phyloP scores from a whole-genome alignment of 192 early-diverging fungal species.

The Podila clonocystis region DNA sequence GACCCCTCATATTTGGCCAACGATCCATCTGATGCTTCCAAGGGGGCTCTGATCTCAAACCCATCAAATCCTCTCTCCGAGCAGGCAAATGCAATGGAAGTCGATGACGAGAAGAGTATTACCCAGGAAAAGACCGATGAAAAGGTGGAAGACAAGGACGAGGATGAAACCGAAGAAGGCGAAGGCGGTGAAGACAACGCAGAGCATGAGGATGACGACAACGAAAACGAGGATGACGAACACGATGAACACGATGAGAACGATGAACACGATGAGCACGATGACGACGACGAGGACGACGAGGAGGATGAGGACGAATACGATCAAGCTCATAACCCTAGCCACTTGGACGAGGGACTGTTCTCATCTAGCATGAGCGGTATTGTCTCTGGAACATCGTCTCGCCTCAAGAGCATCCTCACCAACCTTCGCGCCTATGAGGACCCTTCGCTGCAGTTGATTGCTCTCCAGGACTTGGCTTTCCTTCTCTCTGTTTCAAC shows the following conservation, averaged over 20 bases:
- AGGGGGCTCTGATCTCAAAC: background rate
- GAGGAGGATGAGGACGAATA: slow-evolving; percentile 57
- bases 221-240: background rate
- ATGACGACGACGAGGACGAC: slow-evolving; percentile 36
- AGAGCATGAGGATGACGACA: background rate
- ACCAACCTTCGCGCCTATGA: slow-evolving; percentile 62
- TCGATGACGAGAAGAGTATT: slow-evolving; percentile 1
- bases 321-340: slow-evolving; percentile 26
- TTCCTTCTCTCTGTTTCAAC: slow-evolving; percentile 81
- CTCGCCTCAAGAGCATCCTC: slow-evolving; percentile 68
- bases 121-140: background rate
- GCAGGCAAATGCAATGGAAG: background rate
- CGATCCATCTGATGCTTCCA: too few relatives aligned
- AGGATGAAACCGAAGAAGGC: background rate
- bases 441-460: slow-evolving; percentile 75
- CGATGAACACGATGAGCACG: slow-evolving; percentile 20
- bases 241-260: slow-evolving; percentile 13
- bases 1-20: background rate
- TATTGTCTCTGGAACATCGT: slow-evolving; percentile 49
- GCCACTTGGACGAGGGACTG: slow-evolving; percentile 49
- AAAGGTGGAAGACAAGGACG: background rate
- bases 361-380: slow-evolving; percentile 51
- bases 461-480: slow-evolving; percentile 88
- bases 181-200: background rate
- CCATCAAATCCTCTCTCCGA: background rate